These are phyloP conservation scores for Coelastrella sp. DNA, from an alignment of 139 green algal species.

Conservation along the genomic window DNA sequence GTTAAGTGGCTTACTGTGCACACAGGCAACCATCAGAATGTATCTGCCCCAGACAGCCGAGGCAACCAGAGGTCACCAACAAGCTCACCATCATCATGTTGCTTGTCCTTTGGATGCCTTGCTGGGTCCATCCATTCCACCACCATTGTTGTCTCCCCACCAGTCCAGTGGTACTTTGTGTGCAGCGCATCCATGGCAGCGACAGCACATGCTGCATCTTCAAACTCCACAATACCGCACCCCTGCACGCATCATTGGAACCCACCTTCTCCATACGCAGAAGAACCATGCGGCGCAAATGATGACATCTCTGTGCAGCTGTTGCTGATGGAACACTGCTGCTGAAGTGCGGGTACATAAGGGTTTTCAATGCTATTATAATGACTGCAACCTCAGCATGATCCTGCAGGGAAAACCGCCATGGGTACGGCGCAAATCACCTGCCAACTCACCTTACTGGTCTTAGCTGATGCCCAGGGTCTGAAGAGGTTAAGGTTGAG, in stretches of 20 bases:
- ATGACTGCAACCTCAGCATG: neutral
- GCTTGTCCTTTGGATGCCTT: slow-evolving; percentile 24
- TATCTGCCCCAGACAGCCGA: no score
- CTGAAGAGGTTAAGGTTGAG: slow-evolving; percentile 31
- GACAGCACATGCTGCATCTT: neutral
- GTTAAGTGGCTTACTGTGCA: no score
- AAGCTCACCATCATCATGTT: neutral
- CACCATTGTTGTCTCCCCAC: slow-evolving; percentile 32
- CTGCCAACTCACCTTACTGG: slow-evolving; percentile 35
- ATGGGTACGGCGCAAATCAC: neutral
- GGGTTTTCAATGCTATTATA: neutral
- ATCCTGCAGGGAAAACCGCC: neutral
- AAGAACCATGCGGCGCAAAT: no score
- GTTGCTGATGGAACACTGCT: no score
- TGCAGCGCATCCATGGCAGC: slow-evolving; percentile 36
- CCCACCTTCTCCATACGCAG: no score
- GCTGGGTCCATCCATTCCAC: slow-evolving; percentile 34
- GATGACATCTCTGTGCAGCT: no score
- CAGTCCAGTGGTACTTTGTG: slow-evolving; percentile 35
- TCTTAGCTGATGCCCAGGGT: slow-evolving; percentile 44
- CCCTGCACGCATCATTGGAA: neutral
- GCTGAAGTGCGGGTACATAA: neutral
- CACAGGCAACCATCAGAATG: no score
- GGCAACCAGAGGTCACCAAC: no score
- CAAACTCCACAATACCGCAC: slow-evolving; percentile 32